Conservation (phyloP, 371 early-diverging fungal species). For the Mucor circinelloides region DNA sequence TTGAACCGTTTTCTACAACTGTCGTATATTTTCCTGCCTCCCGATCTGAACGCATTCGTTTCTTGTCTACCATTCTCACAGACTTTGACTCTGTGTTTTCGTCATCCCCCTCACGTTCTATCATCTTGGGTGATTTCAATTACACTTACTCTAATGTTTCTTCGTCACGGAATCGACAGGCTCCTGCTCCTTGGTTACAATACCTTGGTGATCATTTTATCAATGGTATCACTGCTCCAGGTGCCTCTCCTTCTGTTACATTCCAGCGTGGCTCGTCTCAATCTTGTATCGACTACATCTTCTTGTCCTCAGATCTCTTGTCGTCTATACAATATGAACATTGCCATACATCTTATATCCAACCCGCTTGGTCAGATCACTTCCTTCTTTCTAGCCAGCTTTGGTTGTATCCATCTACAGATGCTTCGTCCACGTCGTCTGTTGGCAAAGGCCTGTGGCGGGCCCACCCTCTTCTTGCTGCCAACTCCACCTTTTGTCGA, state of each 20-base stretch:
- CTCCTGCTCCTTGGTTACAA: constrained; percentile 2
- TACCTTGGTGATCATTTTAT: not conserved
- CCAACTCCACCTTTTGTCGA: not conserved
- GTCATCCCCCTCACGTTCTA: not conserved
- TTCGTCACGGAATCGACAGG: not conserved
- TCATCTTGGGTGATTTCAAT: constrained; percentile 18
- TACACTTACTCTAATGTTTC: not conserved
- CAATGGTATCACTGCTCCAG: not conserved
- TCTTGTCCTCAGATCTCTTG: not conserved
- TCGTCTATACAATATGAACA: not conserved
- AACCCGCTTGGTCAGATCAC: constrained; percentile 16
- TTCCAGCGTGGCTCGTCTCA: constrained; percentile 3
- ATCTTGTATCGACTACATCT: constrained; percentile 16
- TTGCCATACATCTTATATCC: not conserved
- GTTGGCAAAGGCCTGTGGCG: constrained; percentile 21
- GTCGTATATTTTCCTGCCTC: constrained; percentile 7
- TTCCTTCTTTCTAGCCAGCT: not conserved
- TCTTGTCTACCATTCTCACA: not conserved
- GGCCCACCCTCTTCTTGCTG: constrained; percentile 13
- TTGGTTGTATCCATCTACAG: not conserved
- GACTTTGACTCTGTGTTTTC: not conserved
- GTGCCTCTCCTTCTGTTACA: not conserved
- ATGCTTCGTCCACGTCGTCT: not conserved
- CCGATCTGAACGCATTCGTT: not conserved
- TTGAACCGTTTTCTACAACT: constrained; percentile 1